A percentile compares a stretch with the other conserved stretches of the same genome.
phyloP scores from a whole-genome alignment of 1,284 basidiomycete species.

The Fomitiporia mediterranea region DNA sequence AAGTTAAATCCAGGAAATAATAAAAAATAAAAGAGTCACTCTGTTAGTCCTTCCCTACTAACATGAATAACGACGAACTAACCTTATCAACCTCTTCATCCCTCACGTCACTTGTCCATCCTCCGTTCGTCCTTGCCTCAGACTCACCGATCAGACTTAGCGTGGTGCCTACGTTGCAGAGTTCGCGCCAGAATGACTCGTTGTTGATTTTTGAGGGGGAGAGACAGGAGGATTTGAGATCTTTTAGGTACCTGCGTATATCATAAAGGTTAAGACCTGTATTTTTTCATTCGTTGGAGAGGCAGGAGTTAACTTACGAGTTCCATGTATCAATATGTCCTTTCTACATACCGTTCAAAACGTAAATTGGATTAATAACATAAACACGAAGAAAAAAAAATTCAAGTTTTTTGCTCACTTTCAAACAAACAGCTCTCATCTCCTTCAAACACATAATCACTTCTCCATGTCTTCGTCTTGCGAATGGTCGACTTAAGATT shows the following conservation, averaged over 20 bases:
- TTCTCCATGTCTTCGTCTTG: slow-evolving; percentile 57
- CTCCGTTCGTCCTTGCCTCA: slow-evolving; percentile 56
- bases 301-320: slow-evolving; percentile 37
- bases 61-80: no score
- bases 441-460: slow-evolving; percentile 68
- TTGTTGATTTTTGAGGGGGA: slow-evolving; percentile 48
- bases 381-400: not conserved
- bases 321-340: slow-evolving; percentile 80
- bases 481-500: slow-evolving; percentile 66
- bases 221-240: slow-evolving; percentile 52
- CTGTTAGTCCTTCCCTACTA: no score
- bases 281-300: slow-evolving; percentile 1
- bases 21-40: no score
- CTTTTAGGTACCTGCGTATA: slow-evolving; percentile 40
- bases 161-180: slow-evolving; percentile 45
- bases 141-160: slow-evolving; percentile 59
- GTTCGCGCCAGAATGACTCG: slow-evolving; percentile 55
- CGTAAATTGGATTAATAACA: no score
- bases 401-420: slow-evolving; percentile 35
- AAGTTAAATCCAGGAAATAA: not conserved
- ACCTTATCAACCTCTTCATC: slow-evolving; percentile 48
- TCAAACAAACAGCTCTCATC: slow-evolving; percentile 61
- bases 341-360: slow-evolving; percentile 55
- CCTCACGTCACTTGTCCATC: slow-evolving; percentile 43
- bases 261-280: slow-evolving; percentile 34